Percentiles rank a stretch among this genome's conserved stretches.
Evolutionary conservation across 805 yeast species (phyloP).

Genomic region (Saturnispora zaruensis): DNA sequence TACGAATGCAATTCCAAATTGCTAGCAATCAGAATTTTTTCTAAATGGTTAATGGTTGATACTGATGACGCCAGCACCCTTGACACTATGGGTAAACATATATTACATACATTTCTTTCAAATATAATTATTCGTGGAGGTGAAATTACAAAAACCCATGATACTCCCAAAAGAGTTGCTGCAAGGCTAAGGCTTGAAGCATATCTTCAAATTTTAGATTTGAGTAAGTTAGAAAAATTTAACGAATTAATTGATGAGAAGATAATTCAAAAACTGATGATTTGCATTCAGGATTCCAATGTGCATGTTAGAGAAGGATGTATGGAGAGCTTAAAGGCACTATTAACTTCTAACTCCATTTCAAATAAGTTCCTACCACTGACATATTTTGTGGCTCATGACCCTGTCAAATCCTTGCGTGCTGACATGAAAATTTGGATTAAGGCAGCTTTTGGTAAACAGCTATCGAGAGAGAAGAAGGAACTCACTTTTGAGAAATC

Average conservation of each 20-base stretch:
- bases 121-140: slow-evolving; percentile 70
- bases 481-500: slow-evolving; percentile 55
- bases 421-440: slow-evolving; percentile 61
- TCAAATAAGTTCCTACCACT: slow-evolving; percentile 62
- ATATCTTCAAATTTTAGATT: slow-evolving; percentile 53
- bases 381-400: slow-evolving; percentile 68
- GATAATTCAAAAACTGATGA: slow-evolving; percentile 44
- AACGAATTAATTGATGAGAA: slow-evolving; percentile 44
- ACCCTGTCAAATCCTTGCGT: slow-evolving; percentile 48
- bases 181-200: slow-evolving; percentile 59
- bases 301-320: slow-evolving; percentile 47
- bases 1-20: slow-evolving; percentile 22
- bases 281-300: slow-evolving; percentile 61
- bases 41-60: slow-evolving; percentile 42
- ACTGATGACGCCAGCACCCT: slow-evolving; percentile 32
- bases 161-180: slow-evolving; percentile 56
- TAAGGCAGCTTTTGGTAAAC: slow-evolving; percentile 42
- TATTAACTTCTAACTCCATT: slow-evolving; percentile 41
- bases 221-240: slow-evolving; percentile 48
- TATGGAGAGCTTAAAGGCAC: slow-evolving; percentile 40
- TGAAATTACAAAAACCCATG: slow-evolving; percentile 48
- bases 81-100: slow-evolving; percentile 43
- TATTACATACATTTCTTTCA: slow-evolving; percentile 52
- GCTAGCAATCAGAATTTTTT: slow-evolving; percentile 44
- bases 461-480: slow-evolving; percentile 24